Conservation (phyloP, 2,329 filamentous ascomycete genomes). For the Claviceps maximensis region DNA sequence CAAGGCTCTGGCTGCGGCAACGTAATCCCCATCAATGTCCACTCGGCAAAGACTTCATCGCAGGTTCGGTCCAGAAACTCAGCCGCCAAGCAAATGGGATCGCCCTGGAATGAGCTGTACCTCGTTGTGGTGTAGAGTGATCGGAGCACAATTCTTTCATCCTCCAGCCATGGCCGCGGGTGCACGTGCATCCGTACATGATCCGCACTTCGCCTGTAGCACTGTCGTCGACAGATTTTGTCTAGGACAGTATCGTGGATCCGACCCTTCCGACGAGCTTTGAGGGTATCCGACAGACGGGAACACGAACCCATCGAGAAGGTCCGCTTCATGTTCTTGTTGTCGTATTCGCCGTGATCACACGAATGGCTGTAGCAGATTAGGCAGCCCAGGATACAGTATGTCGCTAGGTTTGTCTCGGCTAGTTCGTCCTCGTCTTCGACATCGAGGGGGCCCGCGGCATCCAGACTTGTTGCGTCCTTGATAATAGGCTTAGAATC, state of each 20-base stretch:
- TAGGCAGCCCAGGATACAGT: slow-evolving; percentile 42
- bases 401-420: slow-evolving; percentile 38
- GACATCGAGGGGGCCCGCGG: slow-evolving; percentile 18
- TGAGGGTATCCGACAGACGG: slow-evolving; percentile 21
- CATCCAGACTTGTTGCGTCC: slow-evolving; percentile 25
- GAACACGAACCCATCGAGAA: slow-evolving; percentile 31
- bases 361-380: slow-evolving; percentile 48
- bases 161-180: slow-evolving; percentile 30
- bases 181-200: slow-evolving; percentile 5
- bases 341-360: slow-evolving; percentile 47
- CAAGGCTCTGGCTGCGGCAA: slow-evolving; percentile 13
- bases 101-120: slow-evolving; percentile 26
- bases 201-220: slow-evolving; percentile 21
- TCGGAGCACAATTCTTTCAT: slow-evolving; percentile 34
- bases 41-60: slow-evolving; percentile 32
- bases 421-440: slow-evolving; percentile 26
- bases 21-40: slow-evolving; percentile 13
- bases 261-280: slow-evolving; percentile 12
- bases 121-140: slow-evolving; percentile 30
- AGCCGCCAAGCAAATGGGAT: slow-evolving; percentile 35
- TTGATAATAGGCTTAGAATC: slow-evolving; percentile 41
- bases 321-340: slow-evolving; percentile 36
- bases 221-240: slow-evolving; percentile 26
- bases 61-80: slow-evolving; percentile 38
- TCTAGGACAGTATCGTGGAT: slow-evolving; percentile 4